These are phyloP conservation scores for Lophiotrema nucula DNA, from an alignment of 495 filamentous ascomycete species.

Conservation along the genomic window DNA sequence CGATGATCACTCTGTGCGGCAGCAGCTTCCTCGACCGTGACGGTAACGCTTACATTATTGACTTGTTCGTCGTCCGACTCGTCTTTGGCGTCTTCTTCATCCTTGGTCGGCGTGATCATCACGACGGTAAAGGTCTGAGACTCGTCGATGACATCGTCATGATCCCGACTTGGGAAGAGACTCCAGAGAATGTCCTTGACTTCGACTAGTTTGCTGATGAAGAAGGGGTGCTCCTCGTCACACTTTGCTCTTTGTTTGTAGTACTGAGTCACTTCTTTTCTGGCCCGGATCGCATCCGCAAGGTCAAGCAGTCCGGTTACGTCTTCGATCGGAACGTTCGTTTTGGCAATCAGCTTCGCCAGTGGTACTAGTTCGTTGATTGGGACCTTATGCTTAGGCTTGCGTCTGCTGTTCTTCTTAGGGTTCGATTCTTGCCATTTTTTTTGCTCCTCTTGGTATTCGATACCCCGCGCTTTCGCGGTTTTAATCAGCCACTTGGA, in stretches of 20 bases:
- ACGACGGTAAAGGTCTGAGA: background rate
- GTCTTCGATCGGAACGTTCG: background rate
- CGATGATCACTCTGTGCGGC: background rate
- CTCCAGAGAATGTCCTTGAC: background rate
- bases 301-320: background rate
- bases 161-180: background rate
- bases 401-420: background rate
- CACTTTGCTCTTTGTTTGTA: background rate
- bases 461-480: background rate
- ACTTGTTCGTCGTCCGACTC: background rate
- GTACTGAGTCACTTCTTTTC: conserved; percentile 7
- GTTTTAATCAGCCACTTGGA: conserved; percentile 3
- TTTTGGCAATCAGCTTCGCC: background rate
- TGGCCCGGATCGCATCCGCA: conserved; percentile 3
- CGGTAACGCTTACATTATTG: background rate
- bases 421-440: background rate
- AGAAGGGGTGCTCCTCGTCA: conserved; percentile 11
- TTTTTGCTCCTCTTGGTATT: background rate
- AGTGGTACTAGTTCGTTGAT: background rate
- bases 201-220: background rate
- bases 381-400: conserved; percentile 1
- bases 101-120: background rate
- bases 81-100: background rate
- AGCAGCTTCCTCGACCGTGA: too few species aligned
- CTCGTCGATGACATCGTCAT: background rate